Conservation (phyloP, 352 stramenopile species). For the Globisporangium carolinianum region DNA sequence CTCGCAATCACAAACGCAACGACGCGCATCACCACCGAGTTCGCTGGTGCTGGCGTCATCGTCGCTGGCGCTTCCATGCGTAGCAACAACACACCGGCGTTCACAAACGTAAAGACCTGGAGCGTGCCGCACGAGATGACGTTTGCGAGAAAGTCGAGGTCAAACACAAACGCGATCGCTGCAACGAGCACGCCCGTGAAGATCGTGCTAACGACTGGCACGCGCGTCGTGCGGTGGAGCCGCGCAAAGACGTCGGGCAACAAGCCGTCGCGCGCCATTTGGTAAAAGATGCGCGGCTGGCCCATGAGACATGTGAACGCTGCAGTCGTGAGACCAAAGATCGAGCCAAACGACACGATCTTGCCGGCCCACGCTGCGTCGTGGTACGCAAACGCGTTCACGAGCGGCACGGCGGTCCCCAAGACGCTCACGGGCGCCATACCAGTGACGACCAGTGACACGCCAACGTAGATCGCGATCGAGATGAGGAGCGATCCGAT, state of each 20-base stretch:
- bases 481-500: slow-evolving; percentile 89
- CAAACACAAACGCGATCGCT: slow-evolving; percentile 81
- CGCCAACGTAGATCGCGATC: slow-evolving; percentile 86
- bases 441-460: slow-evolving; percentile 87
- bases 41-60: neutral
- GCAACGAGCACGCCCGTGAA: slow-evolving; percentile 82
- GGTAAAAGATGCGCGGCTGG: slow-evolving; percentile 89
- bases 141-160: slow-evolving; percentile 88
- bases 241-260: slow-evolving; percentile 58
- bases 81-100: slow-evolving; percentile 85
- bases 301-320: slow-evolving; percentile 91
- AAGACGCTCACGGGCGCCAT: slow-evolving; percentile 75
- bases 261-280: slow-evolving; percentile 85
- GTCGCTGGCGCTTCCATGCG: slow-evolving; percentile 30
- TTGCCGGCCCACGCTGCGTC: slow-evolving; percentile 60
- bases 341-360: slow-evolving; percentile 89
- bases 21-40: slow-evolving; percentile 31
- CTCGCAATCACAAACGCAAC: slow-evolving; percentile 52
- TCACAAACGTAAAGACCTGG: slow-evolving; percentile 92
- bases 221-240: slow-evolving; percentile 51
- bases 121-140: slow-evolving; percentile 89
- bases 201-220: slow-evolving; percentile 79
- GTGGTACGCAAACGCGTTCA: slow-evolving; percentile 81
- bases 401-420: slow-evolving; percentile 67
- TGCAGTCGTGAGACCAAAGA: slow-evolving; percentile 87